Evolutionary conservation across 306 rosid genomes (phyloP).

Genomic region (Psophocarpus tetragonolobus): DNA sequence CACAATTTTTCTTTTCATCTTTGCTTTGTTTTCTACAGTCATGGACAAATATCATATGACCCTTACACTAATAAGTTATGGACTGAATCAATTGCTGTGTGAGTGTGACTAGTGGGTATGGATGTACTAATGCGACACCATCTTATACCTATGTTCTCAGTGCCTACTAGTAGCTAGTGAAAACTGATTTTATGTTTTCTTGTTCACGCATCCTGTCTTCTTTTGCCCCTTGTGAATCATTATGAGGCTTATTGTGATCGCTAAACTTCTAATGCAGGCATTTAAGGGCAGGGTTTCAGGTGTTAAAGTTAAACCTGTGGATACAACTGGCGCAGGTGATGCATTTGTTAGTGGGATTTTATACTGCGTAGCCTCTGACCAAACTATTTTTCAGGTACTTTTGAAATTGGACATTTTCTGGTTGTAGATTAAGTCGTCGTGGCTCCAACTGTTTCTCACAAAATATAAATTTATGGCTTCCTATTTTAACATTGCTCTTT

Average conservation of each 20-base stretch:
- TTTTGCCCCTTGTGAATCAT: background rate
- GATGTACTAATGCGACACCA: background rate
- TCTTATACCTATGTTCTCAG: background rate
- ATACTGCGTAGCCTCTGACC: constrained; percentile 66
- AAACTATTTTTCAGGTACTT: constrained; percentile 56
- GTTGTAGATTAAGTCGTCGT: constrained; percentile 1
- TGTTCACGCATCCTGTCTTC: background rate
- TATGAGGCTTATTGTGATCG: constrained; percentile 18
- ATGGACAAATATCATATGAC: background rate
- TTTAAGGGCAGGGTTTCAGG: constrained; percentile 82
- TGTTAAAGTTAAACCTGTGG: constrained; percentile 69
- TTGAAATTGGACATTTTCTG: background rate
- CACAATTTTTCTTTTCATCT: background rate
- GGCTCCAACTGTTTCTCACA: background rate
- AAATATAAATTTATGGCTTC: background rate
- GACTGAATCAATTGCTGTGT: background rate
- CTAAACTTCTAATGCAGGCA: constrained; percentile 49
- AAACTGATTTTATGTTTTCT: background rate
- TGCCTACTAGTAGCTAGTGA: background rate
- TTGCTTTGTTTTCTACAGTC: background rate
- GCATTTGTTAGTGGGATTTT: constrained; percentile 89
- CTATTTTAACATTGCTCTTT: background rate
- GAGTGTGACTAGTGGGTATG: background rate
- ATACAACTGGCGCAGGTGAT: constrained; percentile 98
- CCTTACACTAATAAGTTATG: background rate